Percentiles rank a stretch among this genome's conserved stretches.
phyloP scores from a whole-genome alignment of 2,329 filamentous ascomycete genomes.

The Fusarium scirpi region DNA sequence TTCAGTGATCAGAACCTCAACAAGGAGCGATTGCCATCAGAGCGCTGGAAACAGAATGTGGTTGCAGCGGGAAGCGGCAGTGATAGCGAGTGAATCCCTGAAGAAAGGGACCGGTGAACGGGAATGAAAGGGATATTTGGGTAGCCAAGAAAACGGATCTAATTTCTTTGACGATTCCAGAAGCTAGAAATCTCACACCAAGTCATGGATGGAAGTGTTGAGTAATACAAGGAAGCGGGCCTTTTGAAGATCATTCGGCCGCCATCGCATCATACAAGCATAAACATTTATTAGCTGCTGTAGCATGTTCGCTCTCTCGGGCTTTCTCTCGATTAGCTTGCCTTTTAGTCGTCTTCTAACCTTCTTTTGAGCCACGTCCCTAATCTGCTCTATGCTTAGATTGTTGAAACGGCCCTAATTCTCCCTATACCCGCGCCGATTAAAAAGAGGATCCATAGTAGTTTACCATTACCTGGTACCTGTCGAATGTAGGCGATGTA shows the following conservation, averaged over 20 bases:
- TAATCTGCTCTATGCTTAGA: conserved; percentile 12
- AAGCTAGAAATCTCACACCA: conserved; percentile 13
- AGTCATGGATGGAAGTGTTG: background rate
- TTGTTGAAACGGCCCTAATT: conserved; percentile 6
- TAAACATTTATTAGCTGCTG: background rate
- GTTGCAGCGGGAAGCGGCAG: conserved; percentile 30
- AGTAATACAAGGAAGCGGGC: conserved; percentile 7
- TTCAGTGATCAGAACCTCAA: background rate
- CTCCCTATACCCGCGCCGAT: conserved; percentile 20
- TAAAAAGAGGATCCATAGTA: background rate
- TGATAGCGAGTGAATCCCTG: background rate
- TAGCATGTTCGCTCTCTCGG: background rate
- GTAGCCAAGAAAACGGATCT: background rate
- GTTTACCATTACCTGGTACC: background rate
- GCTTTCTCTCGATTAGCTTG: conserved; percentile 14
- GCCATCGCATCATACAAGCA: conserved; percentile 14
- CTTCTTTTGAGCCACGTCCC: conserved; percentile 7
- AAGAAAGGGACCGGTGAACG: conserved; percentile 8
- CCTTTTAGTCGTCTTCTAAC: background rate
- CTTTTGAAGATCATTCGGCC: conserved; percentile 23
- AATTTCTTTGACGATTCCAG: conserved; percentile 29
- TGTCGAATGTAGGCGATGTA: conserved; percentile 1
- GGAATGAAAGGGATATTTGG: background rate
- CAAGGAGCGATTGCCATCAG: conserved; percentile 1
- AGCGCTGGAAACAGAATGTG: conserved; percentile 19